Evolutionary conservation across 257 asterid genomes (phyloP), one percentile per base, ranked within the genome.

Genomic region (Petunia axillaris): DNA sequence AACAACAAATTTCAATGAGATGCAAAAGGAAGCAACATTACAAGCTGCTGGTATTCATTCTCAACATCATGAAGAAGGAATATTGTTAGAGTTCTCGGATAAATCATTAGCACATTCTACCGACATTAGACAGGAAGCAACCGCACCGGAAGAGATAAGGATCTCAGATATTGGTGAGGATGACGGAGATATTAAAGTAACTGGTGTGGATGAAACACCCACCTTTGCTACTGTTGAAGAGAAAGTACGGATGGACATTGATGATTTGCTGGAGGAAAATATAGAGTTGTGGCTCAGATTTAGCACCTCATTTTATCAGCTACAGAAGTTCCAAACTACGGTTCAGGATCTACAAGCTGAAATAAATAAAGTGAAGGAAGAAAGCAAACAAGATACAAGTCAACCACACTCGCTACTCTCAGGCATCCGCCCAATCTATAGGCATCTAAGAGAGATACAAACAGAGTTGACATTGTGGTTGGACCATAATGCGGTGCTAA

Each of bases 231-330:
- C 81, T 10, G 77, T 84, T 63, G 91, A 88, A 65, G 88, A 88
- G 57, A 86, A 85, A 65, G 86, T 88, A 39, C 91, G 91, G 9
- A 82, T 84, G 84, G 91, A 86, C 67, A 88, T 88, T 44, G 91
- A 88, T 44, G 87, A 83, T 3, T 55, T 88, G 80, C 84, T 88
- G 81, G 91, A 88, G 67, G 88, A 88, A 64, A 88, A 88, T 81
- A 82, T 88, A 75, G 88, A 84, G 38, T 84, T 88, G 82, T 88
- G 91, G 91, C 86, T 85, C 84, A 88, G 84, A 75, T 88, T 88
- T 70, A 88, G 91, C 81, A 74, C 83, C 71, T 78, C 88, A 39
- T 84, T 82, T 78, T 85, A 84, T 46, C 91, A 86, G 60, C 68
- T 86, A 55, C 83, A 81, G 5, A 88, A 86, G 65, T 88, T 86